Percentiles rank a stretch among this genome's conserved stretches.
Evolutionary conservation across 2,329 filamentous ascomycete genomes (phyloP).

Genomic region (Macrophomina phaseolina): DNA sequence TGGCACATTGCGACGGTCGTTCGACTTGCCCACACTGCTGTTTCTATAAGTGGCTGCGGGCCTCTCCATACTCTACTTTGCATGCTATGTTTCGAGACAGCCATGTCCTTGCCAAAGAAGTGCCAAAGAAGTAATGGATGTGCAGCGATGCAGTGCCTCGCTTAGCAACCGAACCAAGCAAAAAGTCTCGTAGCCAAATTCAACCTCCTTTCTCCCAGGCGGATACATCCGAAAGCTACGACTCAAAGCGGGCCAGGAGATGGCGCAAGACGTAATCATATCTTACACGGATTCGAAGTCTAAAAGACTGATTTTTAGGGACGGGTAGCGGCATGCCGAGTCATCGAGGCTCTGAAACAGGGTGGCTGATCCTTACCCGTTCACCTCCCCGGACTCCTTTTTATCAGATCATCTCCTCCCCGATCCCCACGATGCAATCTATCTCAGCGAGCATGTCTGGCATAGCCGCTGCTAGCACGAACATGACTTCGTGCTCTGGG

Average conservation of each 20-base stretch:
- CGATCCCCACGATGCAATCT: background rate
- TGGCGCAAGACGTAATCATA: background rate
- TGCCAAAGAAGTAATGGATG: background rate
- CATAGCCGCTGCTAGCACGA: no score
- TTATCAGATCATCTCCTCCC: conserved; percentile 14
- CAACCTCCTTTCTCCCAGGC: background rate
- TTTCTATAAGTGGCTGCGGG: background rate
- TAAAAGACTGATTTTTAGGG: background rate
- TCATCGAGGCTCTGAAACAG: conserved; percentile 7
- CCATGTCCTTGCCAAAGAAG: background rate
- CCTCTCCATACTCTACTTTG: background rate
- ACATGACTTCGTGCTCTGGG: no score
- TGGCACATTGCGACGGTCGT: conserved; percentile 5
- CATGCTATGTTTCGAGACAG: background rate
- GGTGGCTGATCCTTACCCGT: conserved; percentile 11
- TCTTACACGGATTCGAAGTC: background rate
- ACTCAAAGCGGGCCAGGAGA: background rate
- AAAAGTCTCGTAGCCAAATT: background rate
- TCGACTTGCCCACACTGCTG: background rate
- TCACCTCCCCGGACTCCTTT: background rate
- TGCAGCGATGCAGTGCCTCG: background rate
- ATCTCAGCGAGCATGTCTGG: background rate
- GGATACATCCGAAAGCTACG: background rate
- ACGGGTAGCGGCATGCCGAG: background rate
- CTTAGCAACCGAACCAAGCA: conserved; percentile 4